These are phyloP conservation scores for Lepidium aucheri DNA, from an alignment of 345 rosid species.

Conservation along the genomic window DNA sequence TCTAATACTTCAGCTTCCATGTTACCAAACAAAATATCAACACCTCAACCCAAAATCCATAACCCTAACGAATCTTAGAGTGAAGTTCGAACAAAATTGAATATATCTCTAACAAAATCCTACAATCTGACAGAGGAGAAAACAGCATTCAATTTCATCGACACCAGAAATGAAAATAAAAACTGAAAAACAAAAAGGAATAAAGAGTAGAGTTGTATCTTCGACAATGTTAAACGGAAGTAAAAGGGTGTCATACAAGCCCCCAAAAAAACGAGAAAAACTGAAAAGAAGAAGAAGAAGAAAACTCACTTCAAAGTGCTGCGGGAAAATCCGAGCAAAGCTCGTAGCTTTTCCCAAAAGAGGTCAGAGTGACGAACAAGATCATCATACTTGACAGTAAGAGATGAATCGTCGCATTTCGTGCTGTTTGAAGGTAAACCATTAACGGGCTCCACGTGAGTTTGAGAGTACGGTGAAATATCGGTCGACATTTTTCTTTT, in stretches of 20 bases:
- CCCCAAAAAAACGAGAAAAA: not conserved
- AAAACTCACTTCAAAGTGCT: slow-evolving; percentile 48
- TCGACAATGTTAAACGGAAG: not conserved
- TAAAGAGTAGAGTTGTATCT: not conserved
- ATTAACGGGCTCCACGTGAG: slow-evolving; percentile 27
- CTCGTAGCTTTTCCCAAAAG: slow-evolving; percentile 66
- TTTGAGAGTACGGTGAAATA: slow-evolving; percentile 27
- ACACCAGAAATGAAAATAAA: not conserved
- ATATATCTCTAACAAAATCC: not conserved
- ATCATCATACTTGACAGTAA: slow-evolving; percentile 46
- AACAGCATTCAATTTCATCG: not conserved
- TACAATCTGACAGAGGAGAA: not conserved
- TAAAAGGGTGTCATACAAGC: not conserved
- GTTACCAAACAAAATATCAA: not conserved
- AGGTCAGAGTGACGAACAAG: slow-evolving; percentile 51
- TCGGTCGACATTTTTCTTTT: slow-evolving; percentile 22
- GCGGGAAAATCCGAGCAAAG: slow-evolving; percentile 41
- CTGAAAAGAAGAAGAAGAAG: not conserved
- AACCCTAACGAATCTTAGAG: not conserved
- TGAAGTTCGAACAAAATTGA: not conserved
- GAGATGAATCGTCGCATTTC: slow-evolving; percentile 35
- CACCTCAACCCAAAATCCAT: not conserved
- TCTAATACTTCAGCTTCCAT: not conserved
- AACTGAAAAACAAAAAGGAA: not conserved
- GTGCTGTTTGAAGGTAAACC: slow-evolving; percentile 28